Conservation (phyloP, 202 grass and related monocot genomes). For the Zoysia matrella region DNA sequence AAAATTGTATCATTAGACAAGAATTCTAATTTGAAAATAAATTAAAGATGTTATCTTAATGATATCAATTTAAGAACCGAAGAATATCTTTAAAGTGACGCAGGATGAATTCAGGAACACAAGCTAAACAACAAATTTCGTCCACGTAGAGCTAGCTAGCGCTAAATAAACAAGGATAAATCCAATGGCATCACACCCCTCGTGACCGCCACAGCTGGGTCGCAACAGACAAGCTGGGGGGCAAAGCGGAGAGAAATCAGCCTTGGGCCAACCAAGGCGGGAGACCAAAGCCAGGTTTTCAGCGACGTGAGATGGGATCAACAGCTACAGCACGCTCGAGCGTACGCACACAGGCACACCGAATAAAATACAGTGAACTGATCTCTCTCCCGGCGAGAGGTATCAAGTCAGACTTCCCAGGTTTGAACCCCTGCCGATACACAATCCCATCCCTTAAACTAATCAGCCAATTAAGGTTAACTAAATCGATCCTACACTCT, state of each 20-base stretch:
- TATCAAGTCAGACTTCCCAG: constrained; percentile 31
- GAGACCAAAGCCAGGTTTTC: constrained; percentile 65
- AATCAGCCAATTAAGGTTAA: constrained; percentile 1
- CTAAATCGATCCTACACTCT: too few relatives aligned
- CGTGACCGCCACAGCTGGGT: constrained; percentile 16
- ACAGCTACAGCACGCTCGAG: background rate
- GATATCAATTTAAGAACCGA: too few relatives aligned
- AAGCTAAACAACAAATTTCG: constrained; percentile 32
- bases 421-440: constrained; percentile 13
- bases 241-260: constrained; percentile 43
- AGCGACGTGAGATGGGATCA: constrained; percentile 22
- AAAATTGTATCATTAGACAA: too few relatives aligned
- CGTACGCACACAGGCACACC: background rate
- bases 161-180: constrained; percentile 1
- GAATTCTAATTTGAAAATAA: too few relatives aligned
- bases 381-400: background rate
- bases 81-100: background rate
- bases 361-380: background rate
- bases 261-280: constrained; percentile 34
- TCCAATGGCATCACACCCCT: background rate
- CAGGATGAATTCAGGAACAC: background rate
- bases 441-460: constrained; percentile 13
- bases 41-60: too few relatives aligned
- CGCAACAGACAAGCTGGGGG: background rate
- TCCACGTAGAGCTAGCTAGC: background rate